Base-by-base conservation (phyloP, 164 flowering plant species). In the Pachysandra terminalis region DNA sequence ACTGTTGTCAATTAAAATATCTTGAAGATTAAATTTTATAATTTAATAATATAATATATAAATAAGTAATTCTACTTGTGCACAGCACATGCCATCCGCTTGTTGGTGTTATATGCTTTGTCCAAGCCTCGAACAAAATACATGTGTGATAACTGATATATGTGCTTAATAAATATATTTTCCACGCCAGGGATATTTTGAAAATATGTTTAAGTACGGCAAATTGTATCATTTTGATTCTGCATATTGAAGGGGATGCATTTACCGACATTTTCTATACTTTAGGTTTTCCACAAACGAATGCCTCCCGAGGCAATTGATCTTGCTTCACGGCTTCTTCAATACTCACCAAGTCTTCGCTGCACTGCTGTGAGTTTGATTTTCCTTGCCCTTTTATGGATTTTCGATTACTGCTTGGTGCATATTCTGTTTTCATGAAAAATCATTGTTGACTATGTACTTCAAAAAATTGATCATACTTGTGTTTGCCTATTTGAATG, bases 281-380 rank as follows among this genome's bases (percentile, higher is more conserved):
- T 71, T 56, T 75, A 93, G 98, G 91, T 93, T 59, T 93, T 93
- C 68, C 96, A 89, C 77, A 87, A 93, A 63, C 71, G 91, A 66
- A 93, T 87, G 96, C 98, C 98, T 77, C 93, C 98, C 57, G 98
- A 93, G 84, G 98, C 98, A 32, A 91, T 93, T 71, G 98, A 93
- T 76, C 98, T 93, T 71, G 88, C 94, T 41, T 93, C 98, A 49
- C 80, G 98, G 25, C 89, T 93, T 67, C 90, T 93, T 56, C 98
- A 93, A 56, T 93, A 93, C 68, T 93, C 98, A 49, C 98, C 98
- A 17, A 91, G 89, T 80, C 97, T 93, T 69, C 98, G 98, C 60
- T 93, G 98, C 83, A 89, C 90, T 56, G 96, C 98, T 15, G 98
- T 93, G 69, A 81, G 94, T 83, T 71, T 22, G 56, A 69, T 22